Evolutionary conservation across 768 basidiomycete species (phyloP).

Genomic region (Leucocoprinus leucothites): DNA sequence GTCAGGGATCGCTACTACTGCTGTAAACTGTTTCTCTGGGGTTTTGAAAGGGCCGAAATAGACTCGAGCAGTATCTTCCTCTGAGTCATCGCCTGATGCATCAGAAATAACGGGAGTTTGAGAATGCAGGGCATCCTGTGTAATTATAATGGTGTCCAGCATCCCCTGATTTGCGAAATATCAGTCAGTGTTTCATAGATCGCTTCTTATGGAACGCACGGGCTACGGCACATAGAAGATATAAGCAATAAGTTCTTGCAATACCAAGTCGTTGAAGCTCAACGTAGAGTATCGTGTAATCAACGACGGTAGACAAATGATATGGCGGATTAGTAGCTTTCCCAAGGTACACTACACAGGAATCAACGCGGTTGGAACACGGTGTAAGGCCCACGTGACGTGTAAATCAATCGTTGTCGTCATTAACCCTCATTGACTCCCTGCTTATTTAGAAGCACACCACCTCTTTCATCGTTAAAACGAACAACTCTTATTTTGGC

Average conservation of each 20-base stretch:
- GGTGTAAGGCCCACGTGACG: not conserved
- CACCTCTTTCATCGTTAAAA: no score
- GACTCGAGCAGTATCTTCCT: conserved; percentile 40
- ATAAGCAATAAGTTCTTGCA: no score
- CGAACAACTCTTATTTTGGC: no score
- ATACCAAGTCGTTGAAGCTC: no score
- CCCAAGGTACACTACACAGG: not conserved
- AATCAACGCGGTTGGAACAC: conserved; percentile 8
- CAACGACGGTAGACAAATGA: no score
- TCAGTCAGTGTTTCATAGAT: no score
- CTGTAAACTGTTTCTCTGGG: conserved; percentile 46
- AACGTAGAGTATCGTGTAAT: no score
- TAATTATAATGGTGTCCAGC: conserved; percentile 6
- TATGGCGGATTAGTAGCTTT: no score
- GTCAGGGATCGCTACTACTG: conserved; percentile 23
- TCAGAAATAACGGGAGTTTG: conserved; percentile 25
- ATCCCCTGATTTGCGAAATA: conserved; percentile 16
- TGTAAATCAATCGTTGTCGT: not conserved
- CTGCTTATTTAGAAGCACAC: no score
- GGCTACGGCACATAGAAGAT: no score
- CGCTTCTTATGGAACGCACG: not conserved
- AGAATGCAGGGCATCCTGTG: conserved; percentile 7
- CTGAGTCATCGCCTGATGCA: conserved; percentile 39
- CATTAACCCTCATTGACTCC: no score
- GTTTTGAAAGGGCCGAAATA: conserved; percentile 52